Percentiles rank a stretch among this genome's conserved stretches.
Evolutionary conservation across 768 basidiomycete species (phyloP).

Genomic region (Leccinum rimulosum): DNA sequence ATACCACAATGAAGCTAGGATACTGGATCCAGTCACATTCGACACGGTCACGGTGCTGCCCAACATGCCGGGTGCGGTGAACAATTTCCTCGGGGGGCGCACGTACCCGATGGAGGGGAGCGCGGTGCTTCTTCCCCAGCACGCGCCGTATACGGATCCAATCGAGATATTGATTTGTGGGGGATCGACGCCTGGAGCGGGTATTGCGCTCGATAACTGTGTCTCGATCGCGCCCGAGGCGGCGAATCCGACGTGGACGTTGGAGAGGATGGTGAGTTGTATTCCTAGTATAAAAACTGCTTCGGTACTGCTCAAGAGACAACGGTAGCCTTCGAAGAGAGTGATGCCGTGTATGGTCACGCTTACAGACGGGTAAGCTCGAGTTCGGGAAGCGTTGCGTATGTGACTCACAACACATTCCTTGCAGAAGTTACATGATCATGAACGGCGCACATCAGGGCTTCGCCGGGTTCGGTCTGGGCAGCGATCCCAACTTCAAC

Average conservation of each 20-base stretch:
- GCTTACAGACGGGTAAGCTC: too few species aligned
- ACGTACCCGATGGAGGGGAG: slow-evolving; percentile 78
- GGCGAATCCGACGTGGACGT: slow-evolving; percentile 56
- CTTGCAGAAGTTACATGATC: too few species aligned
- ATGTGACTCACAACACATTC: too few species aligned
- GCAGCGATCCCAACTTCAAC: slow-evolving; percentile 54
- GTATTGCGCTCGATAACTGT: slow-evolving; percentile 62
- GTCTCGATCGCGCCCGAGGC: slow-evolving; percentile 66
- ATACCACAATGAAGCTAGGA: slow-evolving; percentile 80
- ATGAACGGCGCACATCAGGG: too few species aligned
- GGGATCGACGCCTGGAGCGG: slow-evolving; percentile 61
- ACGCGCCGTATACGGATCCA: slow-evolving; percentile 72
- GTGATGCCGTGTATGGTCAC: slow-evolving; percentile 63
- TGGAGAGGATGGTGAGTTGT: slow-evolving; percentile 73
- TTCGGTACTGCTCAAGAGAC: too few species aligned
- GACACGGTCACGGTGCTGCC: slow-evolving; percentile 58
- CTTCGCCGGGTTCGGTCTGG: slow-evolving; percentile 71
- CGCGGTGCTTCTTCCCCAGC: slow-evolving; percentile 65
- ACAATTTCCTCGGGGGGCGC: slow-evolving; percentile 68
- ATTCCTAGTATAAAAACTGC: too few species aligned
- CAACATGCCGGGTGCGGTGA: slow-evolving; percentile 73
- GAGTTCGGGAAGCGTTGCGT: too few species aligned
- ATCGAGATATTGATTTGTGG: slow-evolving; percentile 60
- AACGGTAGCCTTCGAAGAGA: slow-evolving; percentile 57
- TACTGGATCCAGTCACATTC: slow-evolving; percentile 66